Conservation (phyloP, 2,329 filamentous ascomycete genomes). For the Epichloe sibirici region DNA sequence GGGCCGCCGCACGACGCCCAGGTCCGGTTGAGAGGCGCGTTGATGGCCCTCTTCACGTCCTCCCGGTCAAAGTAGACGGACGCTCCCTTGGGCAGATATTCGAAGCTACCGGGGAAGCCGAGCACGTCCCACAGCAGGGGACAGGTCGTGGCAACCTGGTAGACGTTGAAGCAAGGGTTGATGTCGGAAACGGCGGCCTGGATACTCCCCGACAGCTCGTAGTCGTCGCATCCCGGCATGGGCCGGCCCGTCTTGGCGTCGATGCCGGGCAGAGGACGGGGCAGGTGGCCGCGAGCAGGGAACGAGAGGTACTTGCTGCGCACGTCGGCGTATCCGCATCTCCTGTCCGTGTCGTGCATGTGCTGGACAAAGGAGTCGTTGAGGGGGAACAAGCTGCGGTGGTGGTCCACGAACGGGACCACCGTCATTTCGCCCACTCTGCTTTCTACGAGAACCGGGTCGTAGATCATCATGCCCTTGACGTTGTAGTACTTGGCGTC, state of each 20-base stretch:
- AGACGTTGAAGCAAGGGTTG: slow-evolving; percentile 68
- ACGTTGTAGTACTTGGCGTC: slow-evolving; percentile 55
- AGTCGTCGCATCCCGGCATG: slow-evolving; percentile 31
- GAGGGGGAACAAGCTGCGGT: slow-evolving; percentile 46
- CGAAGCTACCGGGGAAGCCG: slow-evolving; percentile 53
- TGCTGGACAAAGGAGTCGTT: slow-evolving; percentile 20
- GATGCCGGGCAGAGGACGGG: background rate
- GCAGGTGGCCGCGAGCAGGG: slow-evolving; percentile 42
- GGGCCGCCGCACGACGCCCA: slow-evolving; percentile 45
- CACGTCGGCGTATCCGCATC: slow-evolving; percentile 50
- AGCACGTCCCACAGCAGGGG: slow-evolving; percentile 59
- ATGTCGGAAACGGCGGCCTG: slow-evolving; percentile 39
- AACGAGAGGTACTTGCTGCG: slow-evolving; percentile 48
- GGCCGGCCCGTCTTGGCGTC: slow-evolving; percentile 21
- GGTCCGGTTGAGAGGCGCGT: slow-evolving; percentile 36
- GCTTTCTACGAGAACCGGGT: slow-evolving; percentile 47
- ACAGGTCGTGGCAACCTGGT: slow-evolving; percentile 58
- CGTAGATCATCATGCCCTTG: slow-evolving; percentile 56
- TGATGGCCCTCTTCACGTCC: slow-evolving; percentile 57
- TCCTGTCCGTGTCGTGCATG: slow-evolving; percentile 19
- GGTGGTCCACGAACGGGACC: slow-evolving; percentile 46
- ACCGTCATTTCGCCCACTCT: slow-evolving; percentile 32
- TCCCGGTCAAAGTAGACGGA: slow-evolving; percentile 55
- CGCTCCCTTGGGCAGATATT: slow-evolving; percentile 44
- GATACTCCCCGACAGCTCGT: slow-evolving; percentile 41